These are phyloP conservation scores for Fagopyrum esculentum DNA, from an alignment of 148 eudicot genomes.

Conservation along the genomic window DNA sequence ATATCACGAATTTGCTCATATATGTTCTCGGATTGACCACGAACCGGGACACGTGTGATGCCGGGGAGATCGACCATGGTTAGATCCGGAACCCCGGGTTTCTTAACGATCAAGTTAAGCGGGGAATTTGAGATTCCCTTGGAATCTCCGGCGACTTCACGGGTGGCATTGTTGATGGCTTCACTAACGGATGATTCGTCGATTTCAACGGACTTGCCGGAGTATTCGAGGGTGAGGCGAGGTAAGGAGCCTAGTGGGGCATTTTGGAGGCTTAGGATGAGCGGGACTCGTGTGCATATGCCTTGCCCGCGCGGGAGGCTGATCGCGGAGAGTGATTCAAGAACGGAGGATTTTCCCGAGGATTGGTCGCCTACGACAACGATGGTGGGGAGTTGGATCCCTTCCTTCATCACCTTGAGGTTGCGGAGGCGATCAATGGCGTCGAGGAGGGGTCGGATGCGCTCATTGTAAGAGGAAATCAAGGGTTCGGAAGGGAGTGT, in stretches of 20 bases:
- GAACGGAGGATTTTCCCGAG: neutral
- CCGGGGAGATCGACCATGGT: conserved; percentile 20
- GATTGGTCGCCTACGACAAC: conserved; percentile 1
- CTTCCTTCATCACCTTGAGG: neutral
- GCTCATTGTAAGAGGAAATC: neutral
- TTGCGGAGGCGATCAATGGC: neutral
- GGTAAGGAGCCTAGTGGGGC: neutral
- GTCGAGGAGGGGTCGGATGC: neutral
- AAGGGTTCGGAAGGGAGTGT: neutral
- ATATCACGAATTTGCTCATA: conserved; percentile 19
- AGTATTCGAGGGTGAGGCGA: neutral
- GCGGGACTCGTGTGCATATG: neutral
- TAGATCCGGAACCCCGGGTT: neutral
- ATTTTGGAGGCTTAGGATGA: neutral
- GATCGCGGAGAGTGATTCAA: neutral
- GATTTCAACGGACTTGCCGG: neutral
- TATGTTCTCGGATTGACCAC: conserved; percentile 21
- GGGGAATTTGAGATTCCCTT: conserved; percentile 2
- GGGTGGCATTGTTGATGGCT: neutral
- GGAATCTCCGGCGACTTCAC: neutral
- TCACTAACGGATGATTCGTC: neutral
- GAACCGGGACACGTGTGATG: conserved; percentile 23
- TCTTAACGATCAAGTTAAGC: neutral
- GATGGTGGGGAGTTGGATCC: conserved; percentile 3
- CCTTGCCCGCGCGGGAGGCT: neutral